Base-by-base conservation (phyloP, 176 grass and related monocot species). In the Raddia distichophylla region DNA sequence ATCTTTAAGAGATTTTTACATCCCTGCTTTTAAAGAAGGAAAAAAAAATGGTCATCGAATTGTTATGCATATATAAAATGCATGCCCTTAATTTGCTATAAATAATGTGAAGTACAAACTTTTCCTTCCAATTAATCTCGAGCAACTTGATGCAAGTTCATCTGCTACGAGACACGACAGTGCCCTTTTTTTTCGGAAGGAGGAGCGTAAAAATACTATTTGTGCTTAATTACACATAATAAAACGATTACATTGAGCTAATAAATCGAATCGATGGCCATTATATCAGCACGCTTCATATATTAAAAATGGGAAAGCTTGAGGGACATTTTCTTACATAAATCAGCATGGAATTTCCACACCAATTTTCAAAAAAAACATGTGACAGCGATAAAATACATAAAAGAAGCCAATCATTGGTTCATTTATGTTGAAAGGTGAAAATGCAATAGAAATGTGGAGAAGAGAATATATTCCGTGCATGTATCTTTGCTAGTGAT, bases 381-480 rank as follows among this genome's bases (percentile, higher is more conserved):
- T 55, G 33, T 17, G 27, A 10, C 13, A 52, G 8, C 10, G 44
- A 54, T 42, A 74, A 32, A 74, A 75, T 33, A 75, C 22, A 49
- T 83, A n/a, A 75, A 64, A 57, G 15, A 75, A 55, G 12, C 10
- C 19, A 75, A 83, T 67, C 19, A 46, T 75, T 75, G n/a, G n/a
- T 5, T 34, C 8, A 32, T 73, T 54, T 43, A 11, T 34, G 1
- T 32, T 56, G 8, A 5, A 63, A 65, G 43, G 5, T 9, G 13
- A 66, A 66, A 71, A 44, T 45, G 22, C 0, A 60, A 11, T 45
- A 56, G 60, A 75, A 65, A 19, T 74, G 22, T 32, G 16, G 19
- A 45, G 50, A 48, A 57, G 35, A 11, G 72, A 76, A 84, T 84
- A 76, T 76, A 49, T 84, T 84, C 82, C 67, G 13, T n/a, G 40